Conservation (phyloP, 2,329 filamentous ascomycete genomes). For the Raffaelea arxii region DNA sequence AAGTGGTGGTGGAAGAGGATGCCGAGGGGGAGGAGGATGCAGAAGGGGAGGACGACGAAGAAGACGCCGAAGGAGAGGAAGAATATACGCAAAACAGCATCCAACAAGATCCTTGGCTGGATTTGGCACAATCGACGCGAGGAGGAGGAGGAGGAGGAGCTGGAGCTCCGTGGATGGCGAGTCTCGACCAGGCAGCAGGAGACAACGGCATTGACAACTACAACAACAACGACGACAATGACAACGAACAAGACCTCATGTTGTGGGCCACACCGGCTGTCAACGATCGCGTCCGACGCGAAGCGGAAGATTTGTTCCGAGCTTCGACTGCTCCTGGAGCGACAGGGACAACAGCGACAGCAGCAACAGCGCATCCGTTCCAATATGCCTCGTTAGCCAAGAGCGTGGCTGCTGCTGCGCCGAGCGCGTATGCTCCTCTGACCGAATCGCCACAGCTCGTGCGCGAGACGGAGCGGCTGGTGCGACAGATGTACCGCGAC, state of each 20-base stretch:
- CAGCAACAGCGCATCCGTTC: slow-evolving; percentile 22
- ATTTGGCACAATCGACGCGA: slow-evolving; percentile 7
- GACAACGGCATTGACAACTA: slow-evolving; percentile 26
- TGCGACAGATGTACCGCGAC: slow-evolving; percentile 56
- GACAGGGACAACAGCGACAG: background rate
- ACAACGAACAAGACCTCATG: slow-evolving; percentile 34
- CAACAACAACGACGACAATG: slow-evolving; percentile 23
- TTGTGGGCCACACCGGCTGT: slow-evolving; percentile 47
- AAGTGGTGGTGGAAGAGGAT: slow-evolving; percentile 27
- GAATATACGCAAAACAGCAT: slow-evolving; percentile 17
- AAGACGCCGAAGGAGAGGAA: slow-evolving; percentile 25
- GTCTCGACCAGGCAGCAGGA: background rate
- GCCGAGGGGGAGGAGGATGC: slow-evolving; percentile 27
- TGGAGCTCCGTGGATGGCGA: slow-evolving; percentile 11
- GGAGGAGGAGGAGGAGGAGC: background rate
- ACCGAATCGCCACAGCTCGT: slow-evolving; percentile 66
- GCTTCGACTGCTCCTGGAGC: slow-evolving; percentile 38
- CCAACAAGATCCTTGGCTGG: slow-evolving; percentile 11
- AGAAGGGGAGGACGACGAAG: slow-evolving; percentile 27
- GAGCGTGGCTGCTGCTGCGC: slow-evolving; percentile 55
- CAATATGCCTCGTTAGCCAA: slow-evolving; percentile 64
- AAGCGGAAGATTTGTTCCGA: slow-evolving; percentile 47
- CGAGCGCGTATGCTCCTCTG: no score
- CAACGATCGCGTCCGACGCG: slow-evolving; percentile 36
- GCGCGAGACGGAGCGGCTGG: slow-evolving; percentile 62